phyloP scores from a whole-genome alignment of 805 yeast genomes.

The Lipomyces kockii region DNA sequence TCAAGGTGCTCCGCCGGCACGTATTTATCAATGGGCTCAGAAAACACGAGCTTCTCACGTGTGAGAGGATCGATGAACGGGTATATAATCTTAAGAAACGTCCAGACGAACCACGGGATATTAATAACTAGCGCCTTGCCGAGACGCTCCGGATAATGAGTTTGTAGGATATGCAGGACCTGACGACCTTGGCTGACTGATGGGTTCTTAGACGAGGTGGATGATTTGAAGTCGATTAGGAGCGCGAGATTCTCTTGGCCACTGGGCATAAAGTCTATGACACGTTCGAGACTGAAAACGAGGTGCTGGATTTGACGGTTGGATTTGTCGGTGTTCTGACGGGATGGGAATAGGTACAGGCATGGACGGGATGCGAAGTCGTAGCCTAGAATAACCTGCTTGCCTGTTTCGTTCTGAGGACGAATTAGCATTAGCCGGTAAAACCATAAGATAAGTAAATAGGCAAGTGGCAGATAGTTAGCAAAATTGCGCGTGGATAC shows the following conservation, averaged over 20 bases:
- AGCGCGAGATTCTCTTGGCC: conserved; percentile 95
- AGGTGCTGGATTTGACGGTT: conserved; percentile 94
- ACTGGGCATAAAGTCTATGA: conserved; percentile 91
- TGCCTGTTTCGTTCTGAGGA: conserved; percentile 86
- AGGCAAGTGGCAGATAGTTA: not conserved
- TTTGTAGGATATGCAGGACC: conserved; percentile 89
- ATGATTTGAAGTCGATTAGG: conserved; percentile 87
- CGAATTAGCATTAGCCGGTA: conserved; percentile 10
- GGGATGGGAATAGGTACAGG: conserved; percentile 87
- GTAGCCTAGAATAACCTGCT: conserved; percentile 87
- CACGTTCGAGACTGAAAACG: conserved; percentile 90
- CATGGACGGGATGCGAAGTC: conserved; percentile 93
- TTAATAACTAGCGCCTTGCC: conserved; percentile 92
- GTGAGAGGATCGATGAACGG: conserved; percentile 98
- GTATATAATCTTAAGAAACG: conserved; percentile 85
- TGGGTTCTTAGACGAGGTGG: conserved; percentile 79
- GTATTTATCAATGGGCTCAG: conserved; percentile 82
- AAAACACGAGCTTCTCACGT: conserved; percentile 88
- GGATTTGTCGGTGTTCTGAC: conserved; percentile 91
- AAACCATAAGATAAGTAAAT: not conserved
- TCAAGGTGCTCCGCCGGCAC: conserved; percentile 85
- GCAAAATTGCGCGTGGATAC: not conserved
- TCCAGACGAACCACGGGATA: conserved; percentile 93
- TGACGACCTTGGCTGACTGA: conserved; percentile 87
- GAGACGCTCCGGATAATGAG: conserved; percentile 95